Conservation (phyloP, 2,329 filamentous ascomycete genomes). For the Aspergillus quadrilineatus region DNA sequence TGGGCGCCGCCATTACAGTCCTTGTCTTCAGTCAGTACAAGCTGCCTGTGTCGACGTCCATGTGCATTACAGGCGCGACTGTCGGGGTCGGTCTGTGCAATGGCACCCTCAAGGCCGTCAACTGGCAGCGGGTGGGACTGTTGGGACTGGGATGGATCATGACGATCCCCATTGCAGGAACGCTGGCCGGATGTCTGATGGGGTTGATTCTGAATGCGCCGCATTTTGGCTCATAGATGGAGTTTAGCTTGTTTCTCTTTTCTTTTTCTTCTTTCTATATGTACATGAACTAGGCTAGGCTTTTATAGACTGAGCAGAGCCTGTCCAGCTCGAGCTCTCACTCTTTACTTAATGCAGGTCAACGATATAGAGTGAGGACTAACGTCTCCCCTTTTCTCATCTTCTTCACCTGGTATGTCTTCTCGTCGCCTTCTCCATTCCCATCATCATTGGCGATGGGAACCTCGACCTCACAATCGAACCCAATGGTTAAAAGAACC, state of each 20-base stretch:
- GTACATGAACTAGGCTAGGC: too few species aligned
- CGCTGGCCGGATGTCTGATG: slow-evolving; percentile 55
- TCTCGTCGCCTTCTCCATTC: neutral
- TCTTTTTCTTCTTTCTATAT: neutral
- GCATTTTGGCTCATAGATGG: slow-evolving; percentile 39
- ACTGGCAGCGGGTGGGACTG: slow-evolving; percentile 71
- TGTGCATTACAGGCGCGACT: slow-evolving; percentile 78
- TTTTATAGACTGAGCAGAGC: neutral
- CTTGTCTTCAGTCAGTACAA: slow-evolving; percentile 73
- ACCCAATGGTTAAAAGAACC: slow-evolving; percentile 6
- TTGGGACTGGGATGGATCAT: slow-evolving; percentile 66
- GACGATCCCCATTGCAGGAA: slow-evolving; percentile 63
- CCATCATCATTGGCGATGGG: slow-evolving; percentile 22
- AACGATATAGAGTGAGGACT: neutral
- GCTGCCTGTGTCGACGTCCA: slow-evolving; percentile 72
- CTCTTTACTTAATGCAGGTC: neutral
- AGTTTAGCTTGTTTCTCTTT: neutral
- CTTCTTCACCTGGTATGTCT: neutral
- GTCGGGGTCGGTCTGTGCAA: slow-evolving; percentile 78
- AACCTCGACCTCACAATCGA: slow-evolving; percentile 12
- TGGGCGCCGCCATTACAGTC: slow-evolving; percentile 75
- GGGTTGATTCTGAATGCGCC: slow-evolving; percentile 59
- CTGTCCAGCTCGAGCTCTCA: neutral
- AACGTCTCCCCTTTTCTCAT: neutral
- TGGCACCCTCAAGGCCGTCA: slow-evolving; percentile 68